These are phyloP conservation scores for Decorospora gaudefroyi DNA, from an alignment of 2,329 filamentous ascomycete species.

Conservation along the genomic window DNA sequence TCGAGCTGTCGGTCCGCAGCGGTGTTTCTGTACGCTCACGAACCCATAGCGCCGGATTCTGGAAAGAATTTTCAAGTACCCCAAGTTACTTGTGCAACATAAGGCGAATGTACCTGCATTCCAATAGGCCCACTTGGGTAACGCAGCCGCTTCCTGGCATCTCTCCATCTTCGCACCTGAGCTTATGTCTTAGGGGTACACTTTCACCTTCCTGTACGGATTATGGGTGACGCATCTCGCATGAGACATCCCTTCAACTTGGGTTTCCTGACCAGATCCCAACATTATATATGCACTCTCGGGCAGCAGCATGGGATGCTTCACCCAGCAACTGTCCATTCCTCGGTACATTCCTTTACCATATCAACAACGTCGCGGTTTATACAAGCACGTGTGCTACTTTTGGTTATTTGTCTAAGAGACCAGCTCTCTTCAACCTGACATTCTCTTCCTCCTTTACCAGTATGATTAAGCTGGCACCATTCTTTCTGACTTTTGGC, in stretches of 20 bases:
- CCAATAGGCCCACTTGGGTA: slow-evolving; percentile 24
- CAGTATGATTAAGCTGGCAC: slow-evolving; percentile 35
- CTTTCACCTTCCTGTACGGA: slow-evolving; percentile 34
- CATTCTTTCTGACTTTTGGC: slow-evolving; percentile 31
- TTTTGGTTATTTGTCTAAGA: slow-evolving; percentile 22
- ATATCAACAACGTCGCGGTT: slow-evolving; percentile 11
- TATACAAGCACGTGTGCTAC: slow-evolving; percentile 8
- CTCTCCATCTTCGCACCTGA: slow-evolving; percentile 26
- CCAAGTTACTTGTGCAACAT: slow-evolving; percentile 22
- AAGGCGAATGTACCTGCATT: slow-evolving; percentile 35
- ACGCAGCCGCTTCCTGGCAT: slow-evolving; percentile 27
- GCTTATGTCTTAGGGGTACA: slow-evolving; percentile 27
- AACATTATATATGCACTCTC: slow-evolving; percentile 30
- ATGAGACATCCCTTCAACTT: slow-evolving; percentile 23
- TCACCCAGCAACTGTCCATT: slow-evolving; percentile 32
- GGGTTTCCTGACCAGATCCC: slow-evolving; percentile 10
- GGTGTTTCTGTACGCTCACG: slow-evolving; percentile 4
- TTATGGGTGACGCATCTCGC: slow-evolving; percentile 23
- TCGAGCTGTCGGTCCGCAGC: background rate
- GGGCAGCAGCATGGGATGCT: slow-evolving; percentile 21
- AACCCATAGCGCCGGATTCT: slow-evolving; percentile 9
- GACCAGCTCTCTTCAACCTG: slow-evolving; percentile 19
- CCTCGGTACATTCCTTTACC: slow-evolving; percentile 36
- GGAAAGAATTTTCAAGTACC: slow-evolving; percentile 19
- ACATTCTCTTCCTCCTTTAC: slow-evolving; percentile 11